Conservation (phyloP, 352 stramenopile genomes). For the Phytophthora cactorum region DNA sequence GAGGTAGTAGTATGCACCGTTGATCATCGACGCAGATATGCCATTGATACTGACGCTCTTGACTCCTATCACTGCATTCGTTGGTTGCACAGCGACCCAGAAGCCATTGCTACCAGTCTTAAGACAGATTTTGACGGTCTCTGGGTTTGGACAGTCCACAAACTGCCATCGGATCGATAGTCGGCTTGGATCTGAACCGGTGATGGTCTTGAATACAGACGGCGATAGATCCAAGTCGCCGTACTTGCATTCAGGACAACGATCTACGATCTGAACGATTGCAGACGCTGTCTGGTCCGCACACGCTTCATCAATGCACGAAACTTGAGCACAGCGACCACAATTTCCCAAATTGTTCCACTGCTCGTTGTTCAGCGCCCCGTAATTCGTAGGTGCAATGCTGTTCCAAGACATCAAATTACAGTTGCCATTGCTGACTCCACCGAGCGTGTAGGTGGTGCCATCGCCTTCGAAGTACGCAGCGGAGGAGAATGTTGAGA, state of each 20-base stretch:
- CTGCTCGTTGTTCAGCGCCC: constrained; percentile 54
- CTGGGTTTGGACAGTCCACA: constrained; percentile 43
- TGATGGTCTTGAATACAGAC: constrained; percentile 39
- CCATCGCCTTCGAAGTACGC: constrained; percentile 45
- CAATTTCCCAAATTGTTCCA: constrained; percentile 48
- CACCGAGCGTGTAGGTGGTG: constrained; percentile 52
- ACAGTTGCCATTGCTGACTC: constrained; percentile 50
- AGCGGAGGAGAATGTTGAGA: constrained; percentile 2
- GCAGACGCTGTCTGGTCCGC: constrained; percentile 18
- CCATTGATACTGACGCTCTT: constrained; percentile 46
- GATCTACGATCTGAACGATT: constrained; percentile 43
- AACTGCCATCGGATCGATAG: constrained; percentile 46
- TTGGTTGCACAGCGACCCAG: constrained; percentile 51
- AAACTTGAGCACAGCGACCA: constrained; percentile 53
- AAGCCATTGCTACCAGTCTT: constrained; percentile 46
- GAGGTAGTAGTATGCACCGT: constrained; percentile 48
- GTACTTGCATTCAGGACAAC: constrained; percentile 45
- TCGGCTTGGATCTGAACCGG: constrained; percentile 36
- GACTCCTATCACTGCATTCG: constrained; percentile 42
- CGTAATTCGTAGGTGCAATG: constrained; percentile 47
- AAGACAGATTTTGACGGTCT: constrained; percentile 43
- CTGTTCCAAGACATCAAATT: constrained; percentile 52
- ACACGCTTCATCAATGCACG: constrained; percentile 39
- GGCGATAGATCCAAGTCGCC: constrained; percentile 48
- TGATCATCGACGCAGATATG: constrained; percentile 29